Conservation (phyloP, 2,329 filamentous ascomycete genomes). For the Paraphaeosphaeria sporulosa region DNA sequence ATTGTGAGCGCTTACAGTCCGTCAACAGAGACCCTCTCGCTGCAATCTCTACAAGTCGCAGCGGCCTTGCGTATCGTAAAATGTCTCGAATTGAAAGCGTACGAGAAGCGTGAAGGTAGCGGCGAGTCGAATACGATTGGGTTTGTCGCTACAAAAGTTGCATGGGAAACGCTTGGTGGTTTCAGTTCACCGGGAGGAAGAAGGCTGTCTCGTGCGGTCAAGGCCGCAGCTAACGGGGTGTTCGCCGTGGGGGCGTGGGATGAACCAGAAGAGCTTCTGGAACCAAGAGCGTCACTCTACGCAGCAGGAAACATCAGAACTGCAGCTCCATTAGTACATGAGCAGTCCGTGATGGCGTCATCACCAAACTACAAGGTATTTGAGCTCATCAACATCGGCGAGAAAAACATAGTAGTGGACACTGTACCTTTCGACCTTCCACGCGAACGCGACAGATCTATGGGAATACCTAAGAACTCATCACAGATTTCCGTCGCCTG, state of each 20-base stretch:
- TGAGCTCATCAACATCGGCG: constrained; percentile 11
- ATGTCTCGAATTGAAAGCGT: constrained; percentile 31
- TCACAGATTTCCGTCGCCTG: background rate
- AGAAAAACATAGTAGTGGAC: background rate
- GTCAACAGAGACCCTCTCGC: constrained; percentile 19
- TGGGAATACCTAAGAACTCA: background rate
- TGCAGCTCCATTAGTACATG: background rate
- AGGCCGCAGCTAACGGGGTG: constrained; percentile 18
- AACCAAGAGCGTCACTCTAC: background rate
- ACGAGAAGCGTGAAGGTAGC: constrained; percentile 23
- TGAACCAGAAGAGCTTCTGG: background rate
- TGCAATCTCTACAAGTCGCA: constrained; percentile 27
- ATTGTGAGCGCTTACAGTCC: constrained; percentile 29
- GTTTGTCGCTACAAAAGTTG: constrained; percentile 34
- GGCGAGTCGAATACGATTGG: constrained; percentile 34
- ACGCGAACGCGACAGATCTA: no score
- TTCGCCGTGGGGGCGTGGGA: constrained; percentile 23
- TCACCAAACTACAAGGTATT: background rate
- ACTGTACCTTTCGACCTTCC: background rate
- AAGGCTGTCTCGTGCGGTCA: constrained; percentile 25
- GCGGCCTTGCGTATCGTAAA: constrained; percentile 28
- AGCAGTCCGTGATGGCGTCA: background rate
- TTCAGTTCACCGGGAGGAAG: constrained; percentile 32
- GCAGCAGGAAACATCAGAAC: background rate
- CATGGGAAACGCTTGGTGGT: constrained; percentile 36